A percentile compares a stretch with the other conserved stretches of the same genome.
These are phyloP conservation scores for Colletotrichum zoysiae DNA, from an alignment of 2,329 filamentous ascomycete species.

Conservation along the genomic window DNA sequence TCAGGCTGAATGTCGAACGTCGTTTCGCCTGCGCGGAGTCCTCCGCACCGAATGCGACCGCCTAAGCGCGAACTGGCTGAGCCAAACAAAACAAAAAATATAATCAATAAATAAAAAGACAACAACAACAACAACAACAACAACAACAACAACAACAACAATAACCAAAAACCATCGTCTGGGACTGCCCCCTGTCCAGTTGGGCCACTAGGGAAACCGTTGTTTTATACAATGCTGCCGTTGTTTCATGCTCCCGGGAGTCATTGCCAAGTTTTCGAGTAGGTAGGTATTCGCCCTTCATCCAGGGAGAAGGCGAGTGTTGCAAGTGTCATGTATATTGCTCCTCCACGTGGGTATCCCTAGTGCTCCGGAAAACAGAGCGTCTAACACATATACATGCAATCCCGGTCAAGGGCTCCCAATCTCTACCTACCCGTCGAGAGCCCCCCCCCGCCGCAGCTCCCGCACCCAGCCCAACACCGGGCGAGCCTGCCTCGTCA, in stretches of 20 bases:
- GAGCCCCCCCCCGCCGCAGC: too few relatives aligned
- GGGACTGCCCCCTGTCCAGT: too few relatives aligned
- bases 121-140: too few relatives aligned
- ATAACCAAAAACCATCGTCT: background rate
- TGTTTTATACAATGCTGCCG: background rate
- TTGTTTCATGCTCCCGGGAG: background rate
- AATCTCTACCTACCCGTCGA: background rate
- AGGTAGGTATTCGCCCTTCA: too few relatives aligned
- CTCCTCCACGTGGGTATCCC: constrained; percentile 3
- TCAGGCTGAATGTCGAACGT: constrained; percentile 1
- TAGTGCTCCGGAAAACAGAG: background rate
- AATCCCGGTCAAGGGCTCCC: background rate
- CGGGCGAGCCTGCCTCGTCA: background rate
- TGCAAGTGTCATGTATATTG: constrained; percentile 19
- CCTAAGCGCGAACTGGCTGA: background rate
- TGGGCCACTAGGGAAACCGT: background rate
- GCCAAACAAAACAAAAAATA: too few relatives aligned
- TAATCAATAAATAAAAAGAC: too few relatives aligned
- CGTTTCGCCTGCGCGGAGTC: background rate
- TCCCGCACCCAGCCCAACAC: constrained; percentile 5
- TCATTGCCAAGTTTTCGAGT: background rate
- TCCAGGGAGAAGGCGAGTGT: background rate
- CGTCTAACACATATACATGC: constrained; percentile 5
- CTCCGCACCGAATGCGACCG: background rate
- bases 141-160: too few relatives aligned